These are phyloP conservation scores for Lagenidium giganteum DNA, from an alignment of 352 stramenopile species.

Conservation along the genomic window DNA sequence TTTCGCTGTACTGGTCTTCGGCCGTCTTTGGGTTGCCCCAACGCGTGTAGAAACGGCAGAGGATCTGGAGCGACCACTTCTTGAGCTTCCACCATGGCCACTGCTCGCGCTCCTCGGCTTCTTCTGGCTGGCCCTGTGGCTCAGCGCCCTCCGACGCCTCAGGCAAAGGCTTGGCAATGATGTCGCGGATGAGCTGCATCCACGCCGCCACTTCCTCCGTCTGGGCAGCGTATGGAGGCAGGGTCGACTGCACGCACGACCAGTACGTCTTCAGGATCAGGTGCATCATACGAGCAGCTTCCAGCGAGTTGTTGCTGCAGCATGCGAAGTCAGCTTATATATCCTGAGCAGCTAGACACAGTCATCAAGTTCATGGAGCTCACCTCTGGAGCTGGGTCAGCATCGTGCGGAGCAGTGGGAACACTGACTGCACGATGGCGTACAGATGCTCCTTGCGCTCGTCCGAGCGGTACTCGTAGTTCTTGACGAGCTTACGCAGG, in stretches of 20 bases:
- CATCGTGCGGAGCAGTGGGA: conserved; percentile 92
- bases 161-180: conserved; percentile 90
- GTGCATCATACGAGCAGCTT: conserved; percentile 91
- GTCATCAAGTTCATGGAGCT: conserved; percentile 58
- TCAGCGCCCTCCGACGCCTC: conserved; percentile 79
- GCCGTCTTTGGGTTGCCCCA: conserved; percentile 96
- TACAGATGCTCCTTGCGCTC: conserved; percentile 87
- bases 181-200: conserved; percentile 87
- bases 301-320: conserved; percentile 83
- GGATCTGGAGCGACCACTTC: conserved; percentile 97
- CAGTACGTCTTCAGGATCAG: conserved; percentile 98
- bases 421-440: conserved; percentile 90
- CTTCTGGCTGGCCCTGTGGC: conserved; percentile 84
- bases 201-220: conserved; percentile 88
- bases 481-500: conserved; percentile 95
- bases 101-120: conserved; percentile 89
- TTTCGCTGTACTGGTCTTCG: conserved; percentile 85
- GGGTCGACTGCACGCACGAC: conserved; percentile 94
- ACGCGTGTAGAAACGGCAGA: conserved; percentile 95
- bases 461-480: conserved; percentile 96
- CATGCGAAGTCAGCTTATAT: too few relatives aligned
- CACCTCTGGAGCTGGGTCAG: conserved; percentile 82
- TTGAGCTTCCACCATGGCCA: conserved; percentile 99
- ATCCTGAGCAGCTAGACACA: conserved; percentile 53
- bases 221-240: conserved; percentile 82